phyloP scores from a whole-genome alignment of 2,329 filamentous ascomycete genomes.

The Verticillium klebahnii region DNA sequence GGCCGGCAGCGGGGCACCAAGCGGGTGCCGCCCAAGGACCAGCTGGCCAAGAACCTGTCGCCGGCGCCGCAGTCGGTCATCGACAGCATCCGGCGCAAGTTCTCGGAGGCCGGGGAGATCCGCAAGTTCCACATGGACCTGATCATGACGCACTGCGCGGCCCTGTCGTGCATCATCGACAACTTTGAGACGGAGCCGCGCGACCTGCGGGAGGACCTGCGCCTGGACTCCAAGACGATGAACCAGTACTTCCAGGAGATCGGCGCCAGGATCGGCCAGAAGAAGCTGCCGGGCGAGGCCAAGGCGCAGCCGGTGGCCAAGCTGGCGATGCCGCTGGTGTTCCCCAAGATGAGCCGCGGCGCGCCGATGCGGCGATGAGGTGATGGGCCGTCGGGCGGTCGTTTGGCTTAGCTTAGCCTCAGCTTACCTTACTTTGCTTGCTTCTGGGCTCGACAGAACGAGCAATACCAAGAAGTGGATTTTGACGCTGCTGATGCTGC shows the following conservation, averaged over 20 bases:
- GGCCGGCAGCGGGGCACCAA: slow-evolving; percentile 42
- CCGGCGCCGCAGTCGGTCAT: slow-evolving; percentile 58
- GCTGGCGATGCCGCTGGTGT: slow-evolving; percentile 73
- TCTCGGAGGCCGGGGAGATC: slow-evolving; percentile 59
- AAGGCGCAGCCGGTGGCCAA: slow-evolving; percentile 56
- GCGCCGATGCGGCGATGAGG: slow-evolving; percentile 14
- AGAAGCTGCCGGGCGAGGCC: slow-evolving; percentile 55
- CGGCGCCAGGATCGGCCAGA: slow-evolving; percentile 55
- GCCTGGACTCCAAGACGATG: slow-evolving; percentile 66
- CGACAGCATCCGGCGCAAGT: slow-evolving; percentile 64
- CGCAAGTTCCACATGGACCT: slow-evolving; percentile 69
- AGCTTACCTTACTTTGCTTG: neutral
- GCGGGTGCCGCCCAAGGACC: slow-evolving; percentile 55
- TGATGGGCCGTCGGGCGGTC: neutral
- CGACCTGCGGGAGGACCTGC: slow-evolving; percentile 66
- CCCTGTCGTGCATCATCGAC: slow-evolving; percentile 66
- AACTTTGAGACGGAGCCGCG: slow-evolving; percentile 68
- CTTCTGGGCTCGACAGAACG: neutral
- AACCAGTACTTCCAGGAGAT: slow-evolving; percentile 71
- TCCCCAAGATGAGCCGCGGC: slow-evolving; percentile 59
- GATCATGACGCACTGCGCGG: slow-evolving; percentile 68
- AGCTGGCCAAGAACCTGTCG: slow-evolving; percentile 52
- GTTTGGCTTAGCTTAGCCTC: neutral
- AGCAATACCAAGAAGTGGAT: neutral
- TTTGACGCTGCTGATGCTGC: no score